A percentile compares a stretch with the other conserved stretches of the same genome.
phyloP scores from a whole-genome alignment of 1,139 yeast species.

The Debaryomycetaceae sp. region DNA sequence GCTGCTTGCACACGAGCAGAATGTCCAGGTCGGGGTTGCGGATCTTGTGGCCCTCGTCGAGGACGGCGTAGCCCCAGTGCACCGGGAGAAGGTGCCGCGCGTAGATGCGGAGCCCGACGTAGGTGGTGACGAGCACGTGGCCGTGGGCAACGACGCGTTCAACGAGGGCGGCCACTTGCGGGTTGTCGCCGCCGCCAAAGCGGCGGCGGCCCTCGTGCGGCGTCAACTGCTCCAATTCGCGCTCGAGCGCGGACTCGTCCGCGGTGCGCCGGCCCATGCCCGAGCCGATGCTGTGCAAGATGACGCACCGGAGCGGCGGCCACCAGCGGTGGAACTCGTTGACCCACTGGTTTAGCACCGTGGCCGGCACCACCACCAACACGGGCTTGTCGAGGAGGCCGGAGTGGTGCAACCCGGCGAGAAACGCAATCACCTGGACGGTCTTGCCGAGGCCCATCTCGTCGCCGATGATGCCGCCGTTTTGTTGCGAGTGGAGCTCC shows the following conservation, averaged over 20 bases:
- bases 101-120: slow-evolving; percentile 83
- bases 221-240: slow-evolving; percentile 41
- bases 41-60: slow-evolving; percentile 96
- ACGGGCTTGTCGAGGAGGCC: slow-evolving; percentile 72
- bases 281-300: slow-evolving; percentile 86
- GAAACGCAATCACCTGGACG: slow-evolving; percentile 81
- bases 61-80: slow-evolving; percentile 84
- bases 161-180: slow-evolving; percentile 43
- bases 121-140: slow-evolving; percentile 85
- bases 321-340: slow-evolving; percentile 96
- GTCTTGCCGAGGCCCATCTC: slow-evolving; percentile 99
- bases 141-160: slow-evolving; percentile 57
- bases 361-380: slow-evolving; percentile 90
- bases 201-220: slow-evolving; percentile 22
- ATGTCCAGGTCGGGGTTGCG: slow-evolving; percentile 92
- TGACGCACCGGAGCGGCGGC: slow-evolving; percentile 88
- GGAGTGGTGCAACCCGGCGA: slow-evolving; percentile 88
- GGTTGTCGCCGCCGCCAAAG: slow-evolving; percentile 10
- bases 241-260: slow-evolving; percentile 50
- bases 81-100: slow-evolving; percentile 62
- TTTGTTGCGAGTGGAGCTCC: slow-evolving; percentile 81
- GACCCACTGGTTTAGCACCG: slow-evolving; percentile 95
- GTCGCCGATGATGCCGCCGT: slow-evolving; percentile 95
- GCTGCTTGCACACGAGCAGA: slow-evolving; percentile 76
- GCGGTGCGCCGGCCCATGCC: slow-evolving; percentile 56